Percentiles rank a stretch among this genome's conserved stretches.
Conservation (phyloP, 108 stramenopile species). For the Cyclotella cryptica region DNA sequence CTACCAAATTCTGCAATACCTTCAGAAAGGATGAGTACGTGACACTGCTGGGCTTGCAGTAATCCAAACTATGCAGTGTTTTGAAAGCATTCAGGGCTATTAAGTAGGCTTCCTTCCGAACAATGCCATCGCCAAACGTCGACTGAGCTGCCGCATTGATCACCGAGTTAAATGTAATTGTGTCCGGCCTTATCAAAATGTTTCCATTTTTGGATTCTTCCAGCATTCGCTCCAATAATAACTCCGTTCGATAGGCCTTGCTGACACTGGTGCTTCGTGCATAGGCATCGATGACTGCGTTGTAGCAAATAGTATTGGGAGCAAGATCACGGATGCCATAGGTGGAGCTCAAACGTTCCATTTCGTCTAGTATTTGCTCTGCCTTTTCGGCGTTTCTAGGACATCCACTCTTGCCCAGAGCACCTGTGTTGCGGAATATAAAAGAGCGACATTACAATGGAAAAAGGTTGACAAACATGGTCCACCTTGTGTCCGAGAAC, state of each 20-base stretch:
- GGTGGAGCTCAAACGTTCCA: conserved; percentile 49
- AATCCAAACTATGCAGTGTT: conserved; percentile 32
- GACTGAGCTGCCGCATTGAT: conserved; percentile 57
- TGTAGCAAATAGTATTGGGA: conserved; percentile 71
- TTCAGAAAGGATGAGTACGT: conserved; percentile 44
- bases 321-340: conserved; percentile 39
- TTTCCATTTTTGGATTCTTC: conserved; percentile 50
- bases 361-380: conserved; percentile 60
- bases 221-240: conserved; percentile 52
- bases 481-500: neutral
- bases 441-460: neutral
- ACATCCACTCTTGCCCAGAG: conserved; percentile 33
- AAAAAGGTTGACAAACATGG: neutral
- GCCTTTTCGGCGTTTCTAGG: conserved; percentile 45
- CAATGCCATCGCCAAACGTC: conserved; percentile 26
- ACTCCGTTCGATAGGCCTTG: conserved; percentile 59
- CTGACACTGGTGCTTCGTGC: conserved; percentile 53
- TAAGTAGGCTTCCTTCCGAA: conserved; percentile 40
- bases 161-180: conserved; percentile 79
- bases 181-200: conserved; percentile 53
- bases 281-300: conserved; percentile 68
- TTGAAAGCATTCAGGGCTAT: conserved; percentile 39
- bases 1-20: conserved; percentile 39
- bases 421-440: conserved; percentile 8
- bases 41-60: conserved; percentile 41